Evolutionary conservation across 495 filamentous ascomycete genomes (phyloP).

Genomic region (Penicillium egyptiacum): DNA sequence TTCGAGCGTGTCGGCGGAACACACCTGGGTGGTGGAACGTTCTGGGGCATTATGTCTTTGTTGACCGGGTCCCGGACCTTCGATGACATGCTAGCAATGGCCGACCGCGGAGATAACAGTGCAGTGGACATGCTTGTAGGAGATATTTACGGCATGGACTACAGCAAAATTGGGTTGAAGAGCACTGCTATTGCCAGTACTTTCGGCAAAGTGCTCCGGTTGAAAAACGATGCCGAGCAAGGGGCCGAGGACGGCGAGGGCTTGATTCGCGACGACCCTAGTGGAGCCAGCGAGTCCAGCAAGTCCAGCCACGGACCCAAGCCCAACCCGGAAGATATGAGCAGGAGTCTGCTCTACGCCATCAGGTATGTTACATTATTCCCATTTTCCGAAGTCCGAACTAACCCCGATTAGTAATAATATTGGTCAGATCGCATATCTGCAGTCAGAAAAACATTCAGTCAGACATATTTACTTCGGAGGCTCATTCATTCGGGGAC

Average conservation of each 20-base stretch:
- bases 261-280: slow-evolving; percentile 52
- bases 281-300: slow-evolving; percentile 23
- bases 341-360: slow-evolving; percentile 75
- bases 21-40: slow-evolving; percentile 89
- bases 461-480: slow-evolving; percentile 96
- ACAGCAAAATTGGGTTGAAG: slow-evolving; percentile 91
- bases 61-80: slow-evolving; percentile 88
- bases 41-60: slow-evolving; percentile 90
- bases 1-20: slow-evolving; percentile 92
- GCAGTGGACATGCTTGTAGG: slow-evolving; percentile 97
- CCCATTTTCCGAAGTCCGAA: not conserved
- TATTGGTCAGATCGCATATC: slow-evolving; percentile 95
- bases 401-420: slow-evolving; percentile 70
- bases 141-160: slow-evolving; percentile 96
- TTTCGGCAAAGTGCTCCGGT: slow-evolving; percentile 92
- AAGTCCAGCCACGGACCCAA: slow-evolving; percentile 31
- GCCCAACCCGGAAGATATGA: slow-evolving; percentile 66
- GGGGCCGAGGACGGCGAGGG: slow-evolving; percentile 76
- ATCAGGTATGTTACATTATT: slow-evolving; percentile 52
- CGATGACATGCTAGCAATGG: slow-evolving; percentile 93
- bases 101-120: slow-evolving; percentile 88
- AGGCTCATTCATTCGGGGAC: slow-evolving; percentile 93
- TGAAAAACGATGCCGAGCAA: slow-evolving; percentile 73
- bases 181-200: slow-evolving; percentile 91
- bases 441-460: slow-evolving; percentile 89